Evolutionary conservation across 495 filamentous ascomycete species (phyloP), one percentile per base, ranked within the genome.

Genomic region (Trichoderma gamsii): DNA sequence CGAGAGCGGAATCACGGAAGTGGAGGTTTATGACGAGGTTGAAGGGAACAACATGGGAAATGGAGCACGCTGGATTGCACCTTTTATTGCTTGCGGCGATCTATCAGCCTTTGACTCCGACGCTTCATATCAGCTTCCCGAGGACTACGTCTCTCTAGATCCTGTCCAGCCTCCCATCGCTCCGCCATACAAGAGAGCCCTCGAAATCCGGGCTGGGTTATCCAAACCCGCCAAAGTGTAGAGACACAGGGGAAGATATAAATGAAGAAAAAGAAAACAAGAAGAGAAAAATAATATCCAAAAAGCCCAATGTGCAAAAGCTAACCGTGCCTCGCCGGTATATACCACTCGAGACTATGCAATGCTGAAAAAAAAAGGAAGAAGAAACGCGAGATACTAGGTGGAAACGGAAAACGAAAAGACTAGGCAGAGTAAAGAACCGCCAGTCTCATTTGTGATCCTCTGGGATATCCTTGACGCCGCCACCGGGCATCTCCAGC

Each of bases 151-250:
- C 51, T 92, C 87, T 66, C 85, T 97, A 41, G 93, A 97, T 75
- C 95, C 95, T 0, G 85, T 99, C n/a, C 95, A 97, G 70, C 94
- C 93, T 7, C 95, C 95, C 7, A 98, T 93, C 12, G 96, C 96
- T 9, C 95, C 95, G 2, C 96, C 95, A 0, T 99, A 99, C 70
- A 93, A 93, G 75, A 85, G 87, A 18, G 95, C 96, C 4, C 80
- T 99, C 68, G 95, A 99, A 75, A 78, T 96, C 79, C 85, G 92
- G 72, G 65, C 65, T 25, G 65, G 41, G 16, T 7, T 25, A 32
- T 61, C 56, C 9, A 61, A 61, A 16, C 23, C 56, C n/a, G 2
- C 27, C 25, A 61, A 38, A 25, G 56, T 61, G 29, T 23, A 61
- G 25, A 61, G 12, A 61, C 27, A 18, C 25, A 13, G 13, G 23